These are phyloP conservation scores for Rehmannia glutinosa DNA, from an alignment of 257 asterid genomes.

Conservation along the genomic window DNA sequence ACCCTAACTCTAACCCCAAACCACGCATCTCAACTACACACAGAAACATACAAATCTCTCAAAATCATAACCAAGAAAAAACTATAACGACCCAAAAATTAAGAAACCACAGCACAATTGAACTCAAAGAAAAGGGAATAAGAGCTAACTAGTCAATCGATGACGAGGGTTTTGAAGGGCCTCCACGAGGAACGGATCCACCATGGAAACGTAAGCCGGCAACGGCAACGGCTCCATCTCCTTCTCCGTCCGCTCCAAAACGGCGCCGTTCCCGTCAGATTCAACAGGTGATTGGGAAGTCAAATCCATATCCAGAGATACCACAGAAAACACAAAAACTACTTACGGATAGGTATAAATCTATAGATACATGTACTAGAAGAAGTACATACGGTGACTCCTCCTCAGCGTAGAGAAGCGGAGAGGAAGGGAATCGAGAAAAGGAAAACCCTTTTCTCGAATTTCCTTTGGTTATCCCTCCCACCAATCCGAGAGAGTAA, in stretches of 20 bases:
- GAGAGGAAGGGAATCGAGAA: conserved; percentile 25
- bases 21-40: conserved; percentile 2
- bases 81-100: background rate
- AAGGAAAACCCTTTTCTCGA: conserved; percentile 36
- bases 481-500: conserved; percentile 30
- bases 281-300: conserved; percentile 29
- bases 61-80: background rate
- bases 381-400: conserved; percentile 15
- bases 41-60: background rate
- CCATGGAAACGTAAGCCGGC: conserved; percentile 50
- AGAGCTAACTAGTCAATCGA: conserved; percentile 74
- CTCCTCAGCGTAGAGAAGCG: conserved; percentile 21
- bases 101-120: background rate
- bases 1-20: conserved; percentile 1
- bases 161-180: conserved; percentile 99
- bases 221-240: conserved; percentile 19
- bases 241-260: conserved; percentile 22
- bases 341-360: conserved; percentile 1
- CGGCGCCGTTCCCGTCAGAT: conserved; percentile 24
- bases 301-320: conserved; percentile 39
- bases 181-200: conserved; percentile 92
- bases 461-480: conserved; percentile 31
- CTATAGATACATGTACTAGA: conserved; percentile 4
- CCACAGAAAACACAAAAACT: background rate
- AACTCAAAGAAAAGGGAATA: background rate